Evolutionary conservation across 345 rosid species (phyloP), one percentile per base, ranked within the genome.

Genomic region (Hypericum androsaemum): DNA sequence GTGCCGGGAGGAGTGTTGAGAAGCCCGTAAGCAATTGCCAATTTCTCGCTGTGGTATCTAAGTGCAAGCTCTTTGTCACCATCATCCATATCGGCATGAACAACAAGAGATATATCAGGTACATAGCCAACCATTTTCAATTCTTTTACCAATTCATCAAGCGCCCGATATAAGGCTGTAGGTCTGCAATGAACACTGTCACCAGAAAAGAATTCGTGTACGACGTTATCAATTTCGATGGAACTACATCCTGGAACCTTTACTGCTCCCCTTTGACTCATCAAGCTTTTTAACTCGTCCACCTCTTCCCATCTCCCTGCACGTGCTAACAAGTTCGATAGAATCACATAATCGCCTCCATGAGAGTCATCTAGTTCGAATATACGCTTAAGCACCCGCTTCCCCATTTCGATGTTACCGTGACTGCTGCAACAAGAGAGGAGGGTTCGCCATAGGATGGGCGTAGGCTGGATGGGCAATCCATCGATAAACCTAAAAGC

Each of bases 281-380:
- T 85, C 59, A 71, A 39, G 58, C 71, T 82, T 60, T 87, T 77
- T 37, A 80, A 17, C 13, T 43, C 62, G 63, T 85, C 77, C 17
- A 82, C 89, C n/a, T 72, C 63, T 53, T 82, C 82, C 95, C 89
- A 88, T 69, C 69, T 77, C 57, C 76, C 79, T 22, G 74, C 71
- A 71, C 82, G 71, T 5, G 89, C 92, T 62, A 63, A 82, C 57
- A 88, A 64, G 70, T 88, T 88, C 10, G n/a, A n/a, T n/a, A n/a
- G n/a, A n/a, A n/a, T n/a, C n/a, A n/a, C n/a, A n/a, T n/a, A n/a
- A n/a, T n/a, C n/a, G n/a, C n/a, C n/a, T n/a, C n/a, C n/a, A n/a
- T n/a, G n/a, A n/a, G n/a, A n/a, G n/a, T n/a, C n/a, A n/a, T n/a
- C n/a, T n/a, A n/a, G n/a, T n/a, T n/a, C n/a, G n/a, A n/a, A n/a